A percentile compares a stretch with the other conserved stretches of the same genome.
phyloP scores from a whole-genome alignment of 2,329 filamentous ascomycete species.

The Trichoderma asperellum region DNA sequence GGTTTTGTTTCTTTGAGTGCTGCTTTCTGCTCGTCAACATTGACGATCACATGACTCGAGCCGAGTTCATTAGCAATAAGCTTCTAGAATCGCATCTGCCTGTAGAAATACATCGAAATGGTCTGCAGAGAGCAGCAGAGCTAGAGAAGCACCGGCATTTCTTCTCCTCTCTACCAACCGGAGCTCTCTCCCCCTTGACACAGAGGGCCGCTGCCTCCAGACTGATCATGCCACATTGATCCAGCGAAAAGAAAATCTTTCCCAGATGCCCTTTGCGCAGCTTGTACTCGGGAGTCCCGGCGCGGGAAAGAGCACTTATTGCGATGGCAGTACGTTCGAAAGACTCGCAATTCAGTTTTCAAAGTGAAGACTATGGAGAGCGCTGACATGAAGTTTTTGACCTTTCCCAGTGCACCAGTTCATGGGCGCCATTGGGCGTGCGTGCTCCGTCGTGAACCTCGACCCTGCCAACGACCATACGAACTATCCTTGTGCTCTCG shows the following conservation, averaged over 20 bases:
- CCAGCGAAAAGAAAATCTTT: slow-evolving; percentile 16
- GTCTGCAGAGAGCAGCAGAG: background rate
- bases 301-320: slow-evolving; percentile 95
- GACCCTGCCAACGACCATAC: slow-evolving; percentile 96
- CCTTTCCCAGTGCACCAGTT: slow-evolving; percentile 81
- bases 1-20: background rate
- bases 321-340: slow-evolving; percentile 77
- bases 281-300: slow-evolving; percentile 93
- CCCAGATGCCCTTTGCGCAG: slow-evolving; percentile 67
- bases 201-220: background rate
- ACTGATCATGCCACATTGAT: slow-evolving; percentile 37
- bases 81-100: background rate
- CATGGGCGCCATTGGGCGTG: slow-evolving; percentile 90
- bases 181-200: background rate
- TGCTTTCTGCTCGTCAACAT: background rate
- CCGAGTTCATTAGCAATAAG: background rate
- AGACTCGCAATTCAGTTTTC: background rate
- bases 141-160: background rate
- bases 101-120: background rate
- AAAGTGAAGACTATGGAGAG: background rate
- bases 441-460: slow-evolving; percentile 93
- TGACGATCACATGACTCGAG: slow-evolving; percentile 8
- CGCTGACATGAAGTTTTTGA: background rate
- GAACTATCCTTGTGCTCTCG: slow-evolving; percentile 84
- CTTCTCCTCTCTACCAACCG: background rate